These are phyloP conservation scores for Cyamopsis tetragonoloba DNA, from an alignment of 306 rosid species.

Conservation along the genomic window DNA sequence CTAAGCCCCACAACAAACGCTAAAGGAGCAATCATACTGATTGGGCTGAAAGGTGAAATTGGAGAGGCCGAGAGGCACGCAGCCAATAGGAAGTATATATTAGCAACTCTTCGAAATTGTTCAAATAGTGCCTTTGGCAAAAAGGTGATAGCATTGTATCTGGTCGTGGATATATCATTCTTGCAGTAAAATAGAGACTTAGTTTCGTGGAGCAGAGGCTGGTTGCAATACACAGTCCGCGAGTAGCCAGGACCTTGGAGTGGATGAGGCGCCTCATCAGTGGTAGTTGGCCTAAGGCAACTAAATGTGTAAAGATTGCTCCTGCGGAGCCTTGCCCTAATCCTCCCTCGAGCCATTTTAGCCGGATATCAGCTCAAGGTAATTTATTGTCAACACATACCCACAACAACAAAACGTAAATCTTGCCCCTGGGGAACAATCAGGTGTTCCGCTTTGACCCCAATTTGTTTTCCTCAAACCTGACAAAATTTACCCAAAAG, in stretches of 20 bases:
- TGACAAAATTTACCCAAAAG: constrained; percentile 16
- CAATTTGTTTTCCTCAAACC: constrained; percentile 44
- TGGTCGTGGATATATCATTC: constrained; percentile 83
- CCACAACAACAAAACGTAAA: constrained; percentile 25
- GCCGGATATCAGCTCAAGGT: constrained; percentile 47
- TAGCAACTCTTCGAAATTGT: constrained; percentile 94
- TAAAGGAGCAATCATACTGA: constrained; percentile 92
- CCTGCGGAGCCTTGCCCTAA: constrained; percentile 68
- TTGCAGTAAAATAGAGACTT: constrained; percentile 53
- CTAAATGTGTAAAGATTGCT: constrained; percentile 78
- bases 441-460: constrained; percentile 21
- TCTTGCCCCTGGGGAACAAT: constrained; percentile 21
- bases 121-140: constrained; percentile 95
- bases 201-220: constrained; percentile 57
- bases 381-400: constrained; percentile 31
- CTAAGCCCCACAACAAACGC: constrained; percentile 98
- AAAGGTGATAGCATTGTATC: constrained; percentile 67
- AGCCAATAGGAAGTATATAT: constrained; percentile 89
- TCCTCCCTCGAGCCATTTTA: constrained; percentile 61
- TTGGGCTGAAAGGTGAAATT: constrained; percentile 68
- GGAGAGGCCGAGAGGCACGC: constrained; percentile 73
- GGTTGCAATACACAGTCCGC: constrained; percentile 74
- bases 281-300: constrained; percentile 42
- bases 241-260: constrained; percentile 70
- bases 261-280: constrained; percentile 43